Evolutionary conservation across 108 stramenopile species (phyloP).

Genomic region (Ochromonas danica): DNA sequence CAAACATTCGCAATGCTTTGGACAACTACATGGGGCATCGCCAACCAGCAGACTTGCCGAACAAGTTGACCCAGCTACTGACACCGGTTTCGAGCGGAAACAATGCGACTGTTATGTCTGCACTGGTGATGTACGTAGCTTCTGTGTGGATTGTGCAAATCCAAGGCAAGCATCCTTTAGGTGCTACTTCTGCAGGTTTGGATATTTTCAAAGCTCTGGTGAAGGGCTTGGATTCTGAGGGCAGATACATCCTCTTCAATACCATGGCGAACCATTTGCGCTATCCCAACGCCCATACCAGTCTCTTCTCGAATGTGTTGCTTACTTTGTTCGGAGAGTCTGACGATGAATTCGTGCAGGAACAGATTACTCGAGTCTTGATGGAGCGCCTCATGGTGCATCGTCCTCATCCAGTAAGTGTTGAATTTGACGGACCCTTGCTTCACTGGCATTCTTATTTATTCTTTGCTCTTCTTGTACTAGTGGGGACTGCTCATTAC

Average conservation of each 20-base stretch:
- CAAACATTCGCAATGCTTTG: conserved; percentile 65
- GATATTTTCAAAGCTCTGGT: conserved; percentile 72
- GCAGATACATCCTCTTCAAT: conserved; percentile 91
- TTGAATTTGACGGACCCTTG: too few relatives aligned
- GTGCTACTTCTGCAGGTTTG: conserved; percentile 41
- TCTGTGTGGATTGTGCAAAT: conserved; percentile 76
- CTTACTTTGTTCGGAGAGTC: conserved; percentile 93
- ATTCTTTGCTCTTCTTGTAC: neutral
- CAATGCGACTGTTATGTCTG: conserved; percentile 68
- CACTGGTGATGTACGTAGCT: conserved; percentile 91
- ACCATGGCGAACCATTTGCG: conserved; percentile 98
- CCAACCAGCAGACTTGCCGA: conserved; percentile 75
- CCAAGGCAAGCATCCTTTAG: neutral
- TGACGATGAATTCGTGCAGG: conserved; percentile 83
- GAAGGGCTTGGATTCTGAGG: conserved; percentile 78
- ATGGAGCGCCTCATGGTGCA: conserved; percentile 96
- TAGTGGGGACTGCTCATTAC: conserved; percentile 86
- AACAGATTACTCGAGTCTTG: conserved; percentile 96
- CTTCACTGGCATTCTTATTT: neutral
- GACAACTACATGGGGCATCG: conserved; percentile 85
- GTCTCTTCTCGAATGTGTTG: conserved; percentile 95
- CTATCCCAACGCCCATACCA: conserved; percentile 98
- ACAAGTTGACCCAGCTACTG: conserved; percentile 57
- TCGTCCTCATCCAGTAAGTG: conserved; percentile 83
- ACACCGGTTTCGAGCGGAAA: neutral